Evolutionary conservation across 2,329 filamentous ascomycete species (phyloP).

Genomic region (Aspergillus fijiensis): DNA sequence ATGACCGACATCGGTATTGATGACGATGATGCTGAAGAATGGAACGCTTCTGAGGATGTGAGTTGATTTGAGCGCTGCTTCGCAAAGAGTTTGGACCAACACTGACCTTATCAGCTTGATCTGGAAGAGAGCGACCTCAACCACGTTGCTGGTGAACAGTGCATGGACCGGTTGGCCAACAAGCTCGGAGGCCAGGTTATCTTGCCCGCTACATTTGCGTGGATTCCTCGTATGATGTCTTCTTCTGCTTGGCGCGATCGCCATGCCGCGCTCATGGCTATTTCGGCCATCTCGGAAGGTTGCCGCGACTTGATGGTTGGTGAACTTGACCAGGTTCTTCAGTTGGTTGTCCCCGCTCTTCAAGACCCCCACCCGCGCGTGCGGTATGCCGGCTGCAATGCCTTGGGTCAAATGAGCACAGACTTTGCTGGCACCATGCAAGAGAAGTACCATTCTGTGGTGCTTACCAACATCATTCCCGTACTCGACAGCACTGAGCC

Average conservation of each 20-base stretch:
- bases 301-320: slow-evolving; percentile 94
- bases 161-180: slow-evolving; percentile 96
- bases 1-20: slow-evolving; percentile 97
- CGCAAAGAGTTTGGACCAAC: not conserved
- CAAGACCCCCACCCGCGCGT: slow-evolving; percentile 90
- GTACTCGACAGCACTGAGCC: slow-evolving; percentile 87
- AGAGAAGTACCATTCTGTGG: slow-evolving; percentile 83
- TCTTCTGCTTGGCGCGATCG: slow-evolving; percentile 92
- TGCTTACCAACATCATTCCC: slow-evolving; percentile 87
- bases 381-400: slow-evolving; percentile 96
- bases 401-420: slow-evolving; percentile 99
- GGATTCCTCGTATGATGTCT: slow-evolving; percentile 96
- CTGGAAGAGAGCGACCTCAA: slow-evolving; percentile 95
- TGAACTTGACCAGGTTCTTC: slow-evolving; percentile 89
- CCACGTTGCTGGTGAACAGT: slow-evolving; percentile 96
- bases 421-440: slow-evolving; percentile 99
- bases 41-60: slow-evolving; percentile 89
- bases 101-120: slow-evolving; percentile 63
- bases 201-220: slow-evolving; percentile 88
- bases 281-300: slow-evolving; percentile 96
- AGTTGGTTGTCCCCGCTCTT: slow-evolving; percentile 88
- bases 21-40: slow-evolving; percentile 91
- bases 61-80: slow-evolving; percentile 38
- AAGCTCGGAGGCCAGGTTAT: slow-evolving; percentile 95
- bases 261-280: slow-evolving; percentile 96